Evolutionary conservation across 768 basidiomycete genomes (phyloP), one percentile per base, ranked within the genome.

Genomic region (Collybiopsis luxurians): DNA sequence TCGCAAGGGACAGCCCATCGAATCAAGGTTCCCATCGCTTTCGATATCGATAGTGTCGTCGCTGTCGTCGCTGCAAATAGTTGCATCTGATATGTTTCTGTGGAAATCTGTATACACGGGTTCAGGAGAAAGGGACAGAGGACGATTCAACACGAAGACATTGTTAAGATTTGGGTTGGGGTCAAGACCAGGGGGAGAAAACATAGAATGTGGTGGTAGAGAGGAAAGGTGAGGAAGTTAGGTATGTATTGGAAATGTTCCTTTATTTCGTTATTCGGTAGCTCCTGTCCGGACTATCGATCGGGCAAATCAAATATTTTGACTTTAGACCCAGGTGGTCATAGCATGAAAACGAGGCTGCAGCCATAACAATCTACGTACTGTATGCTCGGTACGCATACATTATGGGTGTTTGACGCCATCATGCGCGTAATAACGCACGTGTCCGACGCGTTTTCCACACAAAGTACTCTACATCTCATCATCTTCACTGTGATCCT

Each of bases 1-100:
- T 42, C 38, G 24, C 26, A 58, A 36, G 6, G 57, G 57, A 48
- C 31, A 43, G 4, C 57, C 57, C 42, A 58, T 44, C 10, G 13
- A 15, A 19, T 27, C 39, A 13, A 27, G 30, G 48, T 28, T 31
- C 17, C 27, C 11, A 43, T 53, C 42, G 26, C 40, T 38, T 10
- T 40, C 10, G 17, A 40, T 38, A 46, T 58, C 52, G 26, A 53
- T 53, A 3, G 52, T 47, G 27, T 34, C 43, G 15, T 58, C 57
- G 50, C 52, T 53, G 50, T 49, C 50, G 40, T 34, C 31, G 31
- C 31, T 34, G 48, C n/a, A 30, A 5, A 30, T 12, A n/a, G 11
- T 49, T 49, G 21, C 48, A 11, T 28, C 36, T 2, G 48, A 49
- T 10, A 21, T 2, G 36, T 49, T 49, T 19, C 48, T 17, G 30